Evolutionary conservation across 345 rosid genomes (phyloP), one percentile per base, ranked within the genome.

Genomic region (Physaria fendleri): DNA sequence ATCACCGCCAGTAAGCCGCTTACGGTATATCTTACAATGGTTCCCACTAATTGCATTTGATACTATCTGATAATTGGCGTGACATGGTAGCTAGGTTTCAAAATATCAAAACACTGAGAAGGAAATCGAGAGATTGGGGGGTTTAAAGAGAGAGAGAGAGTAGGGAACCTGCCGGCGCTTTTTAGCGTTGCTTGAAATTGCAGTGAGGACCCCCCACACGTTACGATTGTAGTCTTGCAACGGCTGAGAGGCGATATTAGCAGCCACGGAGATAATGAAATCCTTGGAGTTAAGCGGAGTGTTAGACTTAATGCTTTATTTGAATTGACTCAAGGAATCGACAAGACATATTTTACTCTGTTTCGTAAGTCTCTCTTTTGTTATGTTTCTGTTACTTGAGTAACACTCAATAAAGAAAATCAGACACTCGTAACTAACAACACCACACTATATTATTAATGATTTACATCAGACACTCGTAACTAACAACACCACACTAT

Each of bases 171-270:
- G 94, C 25, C 46, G 78, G 52, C 97, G 88, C 58, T 78, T 82
- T 47, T 97, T 90, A 25, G 99, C 91, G 44, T 68, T 78, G 74
- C 47, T 68, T 46, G 95, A 83, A 62, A 89, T 82, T 8, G 95
- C 97, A 50, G 95, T 89, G 67, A 93, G 97, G 53, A 93, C 94
- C 2, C 85, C 97, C 97, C 95, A 93, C 23, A 87, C 99, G 32
- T 74, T 44, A 1, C 85, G 78, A 42, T 85, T 94, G 56, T 68
- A 65, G 69, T 80, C 77, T 33, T 71, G 77, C 35, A 93, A 80
- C 39, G 92, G 85, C 75, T 87, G 88, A 20, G 94, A 68, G 27
- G 95, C 62, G 73, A 83, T 59, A 15, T 74, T 85, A 57, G 79
- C 59, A 49, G 97, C 95, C 24, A 61, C 82, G 12, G 86, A 77